These are phyloP conservation scores for Agastache rugosa DNA, from an alignment of 257 asterid genomes.

Conservation along the genomic window DNA sequence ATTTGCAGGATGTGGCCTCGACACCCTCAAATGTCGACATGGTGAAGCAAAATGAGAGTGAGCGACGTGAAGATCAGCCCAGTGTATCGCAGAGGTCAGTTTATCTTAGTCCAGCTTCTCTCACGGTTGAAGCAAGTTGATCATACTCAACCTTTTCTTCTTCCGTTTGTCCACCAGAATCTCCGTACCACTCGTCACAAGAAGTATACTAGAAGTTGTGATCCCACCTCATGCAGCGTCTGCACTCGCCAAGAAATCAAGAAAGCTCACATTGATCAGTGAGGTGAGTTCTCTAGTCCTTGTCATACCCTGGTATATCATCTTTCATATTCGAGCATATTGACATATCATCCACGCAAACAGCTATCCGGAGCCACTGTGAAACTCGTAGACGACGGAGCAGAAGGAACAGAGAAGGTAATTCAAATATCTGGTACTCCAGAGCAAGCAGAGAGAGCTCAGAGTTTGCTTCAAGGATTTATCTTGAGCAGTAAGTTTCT, in stretches of 20 bases:
- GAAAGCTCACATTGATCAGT: conserved; percentile 81
- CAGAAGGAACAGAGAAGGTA: conserved; percentile 69
- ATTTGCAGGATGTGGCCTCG: conserved; percentile 62
- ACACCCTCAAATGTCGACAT: conserved; percentile 47
- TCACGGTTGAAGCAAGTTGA: background rate
- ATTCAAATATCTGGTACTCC: conserved; percentile 92
- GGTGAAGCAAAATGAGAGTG: conserved; percentile 63
- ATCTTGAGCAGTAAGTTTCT: conserved; percentile 83
- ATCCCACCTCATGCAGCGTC: conserved; percentile 84
- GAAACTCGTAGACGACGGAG: conserved; percentile 70
- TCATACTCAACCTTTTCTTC: conserved; percentile 6
- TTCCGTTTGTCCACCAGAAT: conserved; percentile 47
- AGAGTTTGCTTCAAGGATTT: conserved; percentile 96
- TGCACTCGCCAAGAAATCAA: conserved; percentile 75
- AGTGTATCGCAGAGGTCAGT: conserved; percentile 62
- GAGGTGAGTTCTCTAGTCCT: conserved; percentile 56
- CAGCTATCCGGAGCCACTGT: conserved; percentile 93
- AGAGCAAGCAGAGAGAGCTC: conserved; percentile 97
- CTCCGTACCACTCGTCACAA: conserved; percentile 78
- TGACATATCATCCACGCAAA: conserved; percentile 29
- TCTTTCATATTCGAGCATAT: conserved; percentile 18
- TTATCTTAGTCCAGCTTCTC: conserved; percentile 12
- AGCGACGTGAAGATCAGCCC: conserved; percentile 70
- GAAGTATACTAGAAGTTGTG: conserved; percentile 86
- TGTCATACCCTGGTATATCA: background rate